These are phyloP conservation scores for Cutaneotrichosporon cutaneum DNA, from an alignment of 1,284 basidiomycete genomes.

Conservation along the genomic window DNA sequence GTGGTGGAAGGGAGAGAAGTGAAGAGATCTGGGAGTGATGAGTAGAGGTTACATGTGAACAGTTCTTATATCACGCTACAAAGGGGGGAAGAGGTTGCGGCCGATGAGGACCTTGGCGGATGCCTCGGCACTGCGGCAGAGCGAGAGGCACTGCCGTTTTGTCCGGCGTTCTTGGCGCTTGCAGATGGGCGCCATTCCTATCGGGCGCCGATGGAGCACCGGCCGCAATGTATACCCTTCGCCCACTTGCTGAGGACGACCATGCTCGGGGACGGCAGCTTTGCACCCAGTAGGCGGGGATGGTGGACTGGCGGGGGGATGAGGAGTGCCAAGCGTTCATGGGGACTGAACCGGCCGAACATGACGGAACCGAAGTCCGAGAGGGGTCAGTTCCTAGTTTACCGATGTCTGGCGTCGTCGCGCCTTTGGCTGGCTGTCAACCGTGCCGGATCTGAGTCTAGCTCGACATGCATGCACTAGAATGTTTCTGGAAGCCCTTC, in stretches of 20 bases:
- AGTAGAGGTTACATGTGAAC: background rate
- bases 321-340: background rate
- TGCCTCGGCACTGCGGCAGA: background rate
- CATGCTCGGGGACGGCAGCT: too few relatives aligned
- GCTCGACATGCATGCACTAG: background rate
- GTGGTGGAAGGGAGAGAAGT: background rate
- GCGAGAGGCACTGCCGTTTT: background rate
- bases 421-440: background rate
- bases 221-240: background rate
- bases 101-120: background rate
- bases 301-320: background rate
- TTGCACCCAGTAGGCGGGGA: background rate
- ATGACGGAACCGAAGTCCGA: background rate
- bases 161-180: background rate
- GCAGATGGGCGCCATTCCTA: background rate
- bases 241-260: background rate
- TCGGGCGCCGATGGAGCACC: background rate
- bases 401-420: background rate
- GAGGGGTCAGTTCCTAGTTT: background rate
- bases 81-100: background rate
- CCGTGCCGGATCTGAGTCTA: background rate
- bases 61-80: background rate
- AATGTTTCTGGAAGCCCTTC: too few relatives aligned
- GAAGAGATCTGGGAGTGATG: background rate
- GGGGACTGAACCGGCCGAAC: background rate